A percentile compares a stretch with the other conserved stretches of the same genome.
Conservation (phyloP, 2,329 filamentous ascomycete genomes). For the Pleurostoma richardsiae region DNA sequence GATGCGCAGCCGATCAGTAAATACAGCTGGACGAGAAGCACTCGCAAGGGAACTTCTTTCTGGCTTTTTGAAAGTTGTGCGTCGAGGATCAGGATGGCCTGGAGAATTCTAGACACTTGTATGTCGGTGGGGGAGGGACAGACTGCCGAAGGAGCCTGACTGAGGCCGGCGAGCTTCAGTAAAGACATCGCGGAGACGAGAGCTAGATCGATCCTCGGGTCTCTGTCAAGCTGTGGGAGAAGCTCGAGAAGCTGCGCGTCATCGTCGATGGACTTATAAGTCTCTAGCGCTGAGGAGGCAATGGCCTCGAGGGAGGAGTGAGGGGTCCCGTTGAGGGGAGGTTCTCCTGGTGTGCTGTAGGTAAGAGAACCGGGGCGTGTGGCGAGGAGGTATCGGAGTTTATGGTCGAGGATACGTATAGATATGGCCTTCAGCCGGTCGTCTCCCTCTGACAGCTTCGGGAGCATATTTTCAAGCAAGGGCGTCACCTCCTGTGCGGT, state of each 20-base stretch:
- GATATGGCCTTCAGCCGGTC: slow-evolving; percentile 1
- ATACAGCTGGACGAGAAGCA: slow-evolving; percentile 48
- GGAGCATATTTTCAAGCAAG: slow-evolving; percentile 30
- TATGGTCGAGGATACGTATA: slow-evolving; percentile 29
- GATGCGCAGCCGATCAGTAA: slow-evolving; percentile 44
- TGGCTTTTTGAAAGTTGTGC: slow-evolving; percentile 38
- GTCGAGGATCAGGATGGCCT: slow-evolving; percentile 45
- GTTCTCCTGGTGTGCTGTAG: too few relatives aligned
- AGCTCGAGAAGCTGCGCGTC: slow-evolving; percentile 13
- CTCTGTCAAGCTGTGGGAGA: slow-evolving; percentile 18
- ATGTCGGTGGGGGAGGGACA: slow-evolving; percentile 5
- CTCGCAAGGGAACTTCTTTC: slow-evolving; percentile 38
- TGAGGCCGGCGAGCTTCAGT: slow-evolving; percentile 21
- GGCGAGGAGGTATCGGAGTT: slow-evolving; percentile 37
- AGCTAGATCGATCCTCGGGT: slow-evolving; percentile 24
- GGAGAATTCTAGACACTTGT: slow-evolving; percentile 31
- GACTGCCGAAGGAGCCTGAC: slow-evolving; percentile 1
- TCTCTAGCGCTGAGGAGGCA: slow-evolving; percentile 11
- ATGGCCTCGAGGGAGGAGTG: slow-evolving; percentile 12
- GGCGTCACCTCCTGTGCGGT: slow-evolving; percentile 30
- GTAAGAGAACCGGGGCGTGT: slow-evolving; percentile 23
- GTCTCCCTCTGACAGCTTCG: slow-evolving; percentile 23
- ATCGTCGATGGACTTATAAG: slow-evolving; percentile 13
- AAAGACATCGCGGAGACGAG: slow-evolving; percentile 22
- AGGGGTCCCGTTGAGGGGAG: slow-evolving; percentile 5